A percentile compares a stretch with the other conserved stretches of the same genome.
Evolutionary conservation across 148 eudicot species (phyloP).

Genomic region (Cornus florida): DNA sequence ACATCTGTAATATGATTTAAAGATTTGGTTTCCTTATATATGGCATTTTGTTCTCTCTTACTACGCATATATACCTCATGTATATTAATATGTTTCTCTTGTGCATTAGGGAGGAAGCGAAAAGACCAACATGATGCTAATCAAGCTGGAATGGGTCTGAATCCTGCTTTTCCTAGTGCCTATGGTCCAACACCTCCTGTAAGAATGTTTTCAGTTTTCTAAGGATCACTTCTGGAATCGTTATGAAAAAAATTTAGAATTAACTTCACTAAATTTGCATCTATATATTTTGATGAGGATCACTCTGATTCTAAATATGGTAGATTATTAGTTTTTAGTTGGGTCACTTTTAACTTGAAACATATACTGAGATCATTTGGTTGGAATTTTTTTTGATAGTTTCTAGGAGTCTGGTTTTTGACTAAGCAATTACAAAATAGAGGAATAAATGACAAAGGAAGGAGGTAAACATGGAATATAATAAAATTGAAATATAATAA

Average conservation of each 20-base stretch:
- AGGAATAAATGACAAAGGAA: not conserved
- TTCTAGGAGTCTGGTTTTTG: not conserved
- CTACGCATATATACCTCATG: not conserved
- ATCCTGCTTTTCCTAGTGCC: slow-evolving; percentile 62
- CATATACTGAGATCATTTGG: not conserved
- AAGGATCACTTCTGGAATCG: not conserved
- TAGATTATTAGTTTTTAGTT: not conserved
- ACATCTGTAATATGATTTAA: not conserved
- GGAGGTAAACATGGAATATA: not conserved
- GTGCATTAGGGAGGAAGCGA: slow-evolving; percentile 58
- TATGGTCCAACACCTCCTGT: slow-evolving; percentile 83
- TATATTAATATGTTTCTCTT: not conserved
- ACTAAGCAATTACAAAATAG: no score
- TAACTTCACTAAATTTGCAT: not conserved
- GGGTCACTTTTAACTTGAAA: not conserved
- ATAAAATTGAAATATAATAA: not conserved
- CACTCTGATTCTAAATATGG: not conserved
- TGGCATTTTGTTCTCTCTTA: not conserved
- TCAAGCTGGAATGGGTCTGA: slow-evolving; percentile 61
- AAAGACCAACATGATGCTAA: slow-evolving; percentile 82
- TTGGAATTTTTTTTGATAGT: not conserved
- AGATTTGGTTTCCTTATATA: not conserved
- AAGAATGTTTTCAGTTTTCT: slow-evolving; percentile 28
- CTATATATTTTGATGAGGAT: not conserved
- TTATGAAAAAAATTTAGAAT: not conserved